Percentiles rank a stretch among this genome's conserved stretches.
Evolutionary conservation across 306 rosid genomes (phyloP).

Genomic region (Lathyrus sativus): DNA sequence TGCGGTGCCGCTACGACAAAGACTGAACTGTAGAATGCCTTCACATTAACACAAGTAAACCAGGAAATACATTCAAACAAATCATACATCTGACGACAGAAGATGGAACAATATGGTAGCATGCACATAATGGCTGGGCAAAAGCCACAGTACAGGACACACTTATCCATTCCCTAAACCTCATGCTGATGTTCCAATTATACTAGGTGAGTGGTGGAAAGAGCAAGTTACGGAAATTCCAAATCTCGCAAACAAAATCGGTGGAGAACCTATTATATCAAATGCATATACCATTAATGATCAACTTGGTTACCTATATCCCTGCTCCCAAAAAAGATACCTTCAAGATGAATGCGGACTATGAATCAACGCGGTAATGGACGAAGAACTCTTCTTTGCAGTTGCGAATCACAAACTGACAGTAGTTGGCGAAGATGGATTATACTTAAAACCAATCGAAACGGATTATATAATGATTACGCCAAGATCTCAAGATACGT

Average conservation of each 20-base stretch:
- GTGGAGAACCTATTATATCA: conserved; percentile 50
- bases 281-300: conserved; percentile 79
- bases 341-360: conserved; percentile 48
- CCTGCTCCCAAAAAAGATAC: conserved; percentile 62
- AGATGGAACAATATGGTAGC: conserved; percentile 78
- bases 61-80: conserved; percentile 47
- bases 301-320: conserved; percentile 64
- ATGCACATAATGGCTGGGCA: conserved; percentile 63
- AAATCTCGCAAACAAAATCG: conserved; percentile 21
- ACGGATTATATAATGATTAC: conserved; percentile 55
- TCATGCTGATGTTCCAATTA: too few relatives aligned
- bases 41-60: too few relatives aligned
- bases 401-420: conserved; percentile 52
- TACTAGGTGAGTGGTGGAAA: too few relatives aligned
- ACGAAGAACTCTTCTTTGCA: conserved; percentile 50
- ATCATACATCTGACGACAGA: conserved; percentile 46
- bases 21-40: too few relatives aligned
- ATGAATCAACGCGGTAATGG: conserved; percentile 53
- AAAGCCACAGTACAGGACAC: conserved; percentile 56
- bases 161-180: conserved; percentile 62
- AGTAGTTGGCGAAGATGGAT: conserved; percentile 59
- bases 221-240: conserved; percentile 31
- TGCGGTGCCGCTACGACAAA: too few relatives aligned
- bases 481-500: too few relatives aligned
- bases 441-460: conserved; percentile 61